Evolutionary conservation across 73 alveolate genomes (phyloP), one percentile per base, ranked within the genome.

Genomic region (Loxodes magnus): DNA sequence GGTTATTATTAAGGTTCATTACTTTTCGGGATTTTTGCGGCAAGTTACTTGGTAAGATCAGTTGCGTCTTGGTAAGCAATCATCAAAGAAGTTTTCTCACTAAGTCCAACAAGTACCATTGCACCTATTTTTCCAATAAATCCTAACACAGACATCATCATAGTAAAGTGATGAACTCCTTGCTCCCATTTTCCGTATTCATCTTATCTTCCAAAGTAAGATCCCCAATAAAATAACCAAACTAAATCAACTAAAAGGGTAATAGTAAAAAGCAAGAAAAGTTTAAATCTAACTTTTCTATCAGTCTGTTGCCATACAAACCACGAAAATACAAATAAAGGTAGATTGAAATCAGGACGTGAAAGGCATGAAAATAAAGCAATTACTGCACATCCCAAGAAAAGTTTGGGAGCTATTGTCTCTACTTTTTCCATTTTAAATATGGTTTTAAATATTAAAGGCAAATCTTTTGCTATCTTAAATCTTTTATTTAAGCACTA

Each of bases 141-240:
- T 10, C 17, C 17, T 14, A 46, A 25, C 2, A 46, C 39, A 24
- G 43, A 12, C 7, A 46, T 5, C 10, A 41, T 41, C n/a, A 46
- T 25, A 20, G 27, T 41, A 46, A 46, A 46, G 39, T 46, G 59
- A 46, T 46, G 59, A 24, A 46, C 39, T 46, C 59, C 59, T 25
- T 37, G 10, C 27, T 46, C 59, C 59, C 59, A 46, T 7, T n/a
- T 10, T 21, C 59, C 59, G 9, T 20, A 21, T 9, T 46, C 59
- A 24, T 9, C 27, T 46, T 46, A 37, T 10, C 27, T 24, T 25
- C 34, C 17, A 37, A 37, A 46, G 2, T 14, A 37, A 22, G 53
- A 21, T 46, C 59, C 59, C 59, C 59, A 46, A 24, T 46, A 46
- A 23, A 37, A 46, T 12, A 46, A 41, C 59, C 59, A 46, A 22